Evolutionary conservation across 345 rosid genomes (phyloP).

Genomic region (Cardamine chenopodiifolia): DNA sequence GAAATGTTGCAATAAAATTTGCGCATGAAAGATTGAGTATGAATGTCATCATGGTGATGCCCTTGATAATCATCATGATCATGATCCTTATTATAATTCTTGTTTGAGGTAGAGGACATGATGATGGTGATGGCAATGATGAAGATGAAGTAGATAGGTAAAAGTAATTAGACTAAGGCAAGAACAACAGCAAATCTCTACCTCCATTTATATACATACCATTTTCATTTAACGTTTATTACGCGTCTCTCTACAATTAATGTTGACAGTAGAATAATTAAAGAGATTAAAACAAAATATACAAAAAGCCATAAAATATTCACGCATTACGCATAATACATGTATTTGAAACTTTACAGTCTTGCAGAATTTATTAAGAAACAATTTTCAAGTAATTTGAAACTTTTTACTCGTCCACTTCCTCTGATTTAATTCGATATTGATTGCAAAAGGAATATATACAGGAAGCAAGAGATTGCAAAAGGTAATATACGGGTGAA

Average conservation of each 20-base stretch:
- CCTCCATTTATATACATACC: neutral
- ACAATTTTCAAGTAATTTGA: too few relatives aligned
- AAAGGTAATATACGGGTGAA: too few relatives aligned
- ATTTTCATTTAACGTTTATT: neutral
- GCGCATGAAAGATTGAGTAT: neutral
- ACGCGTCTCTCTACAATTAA: neutral
- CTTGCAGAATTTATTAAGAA: too few relatives aligned
- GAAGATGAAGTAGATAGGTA: neutral
- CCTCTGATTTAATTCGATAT: too few relatives aligned
- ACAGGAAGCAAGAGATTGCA: too few relatives aligned
- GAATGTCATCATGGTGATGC: neutral
- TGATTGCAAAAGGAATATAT: too few relatives aligned
- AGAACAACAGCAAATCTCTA: neutral
- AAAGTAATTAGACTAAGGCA: neutral
- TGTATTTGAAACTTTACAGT: too few relatives aligned
- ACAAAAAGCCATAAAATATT: neutral
- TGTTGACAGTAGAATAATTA: neutral
- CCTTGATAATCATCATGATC: neutral
- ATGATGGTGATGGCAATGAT: neutral
- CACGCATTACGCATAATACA: too few relatives aligned
- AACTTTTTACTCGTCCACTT: neutral
- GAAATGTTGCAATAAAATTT: neutral
- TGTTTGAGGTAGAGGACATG: neutral
- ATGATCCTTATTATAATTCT: neutral
- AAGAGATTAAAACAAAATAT: neutral